A percentile compares a stretch with the other conserved stretches of the same genome.
These are phyloP conservation scores for Tolypocladium ovalisporum DNA, from an alignment of 2,329 filamentous ascomycete genomes.

Conservation along the genomic window DNA sequence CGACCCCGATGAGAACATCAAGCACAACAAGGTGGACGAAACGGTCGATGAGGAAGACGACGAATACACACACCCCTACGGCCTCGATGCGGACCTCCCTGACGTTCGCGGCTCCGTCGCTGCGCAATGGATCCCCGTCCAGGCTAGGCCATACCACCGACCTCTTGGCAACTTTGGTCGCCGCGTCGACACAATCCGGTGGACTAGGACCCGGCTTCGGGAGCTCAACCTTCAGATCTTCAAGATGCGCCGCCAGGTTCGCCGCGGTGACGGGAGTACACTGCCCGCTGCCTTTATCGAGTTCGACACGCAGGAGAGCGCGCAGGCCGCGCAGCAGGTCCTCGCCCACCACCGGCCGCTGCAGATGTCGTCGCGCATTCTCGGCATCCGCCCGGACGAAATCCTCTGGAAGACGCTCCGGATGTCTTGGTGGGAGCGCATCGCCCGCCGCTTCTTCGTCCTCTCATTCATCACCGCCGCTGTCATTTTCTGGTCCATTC, in stretches of 20 bases:
- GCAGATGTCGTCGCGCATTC: constrained; percentile 77
- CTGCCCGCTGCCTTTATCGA: constrained; percentile 82
- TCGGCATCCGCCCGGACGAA: constrained; percentile 72
- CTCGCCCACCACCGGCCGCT: constrained; percentile 78
- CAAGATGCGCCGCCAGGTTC: constrained; percentile 65
- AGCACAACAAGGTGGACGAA: constrained; percentile 1
- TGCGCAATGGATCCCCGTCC: constrained; percentile 60
- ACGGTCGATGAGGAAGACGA: constrained; percentile 14
- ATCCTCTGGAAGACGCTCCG: constrained; percentile 80
- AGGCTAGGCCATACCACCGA: constrained; percentile 65
- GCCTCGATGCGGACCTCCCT: constrained; percentile 20
- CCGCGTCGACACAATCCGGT: constrained; percentile 92
- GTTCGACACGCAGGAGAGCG: constrained; percentile 71
- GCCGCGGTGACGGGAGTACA: constrained; percentile 56
- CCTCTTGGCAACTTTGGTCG: constrained; percentile 61
- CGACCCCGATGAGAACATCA: background rate
- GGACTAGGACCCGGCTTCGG: constrained; percentile 51
- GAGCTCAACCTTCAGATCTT: constrained; percentile 28
- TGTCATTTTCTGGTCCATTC: constrained; percentile 77
- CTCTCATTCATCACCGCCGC: constrained; percentile 63
- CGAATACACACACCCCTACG: constrained; percentile 26
- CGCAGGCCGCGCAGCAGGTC: constrained; percentile 78
- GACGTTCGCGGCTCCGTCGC: constrained; percentile 44
- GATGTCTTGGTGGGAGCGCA: constrained; percentile 77
- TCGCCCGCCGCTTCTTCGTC: constrained; percentile 60